Base-by-base conservation (phyloP, 2,329 filamentous ascomycete species). In the Fusarium decemcellulare region DNA sequence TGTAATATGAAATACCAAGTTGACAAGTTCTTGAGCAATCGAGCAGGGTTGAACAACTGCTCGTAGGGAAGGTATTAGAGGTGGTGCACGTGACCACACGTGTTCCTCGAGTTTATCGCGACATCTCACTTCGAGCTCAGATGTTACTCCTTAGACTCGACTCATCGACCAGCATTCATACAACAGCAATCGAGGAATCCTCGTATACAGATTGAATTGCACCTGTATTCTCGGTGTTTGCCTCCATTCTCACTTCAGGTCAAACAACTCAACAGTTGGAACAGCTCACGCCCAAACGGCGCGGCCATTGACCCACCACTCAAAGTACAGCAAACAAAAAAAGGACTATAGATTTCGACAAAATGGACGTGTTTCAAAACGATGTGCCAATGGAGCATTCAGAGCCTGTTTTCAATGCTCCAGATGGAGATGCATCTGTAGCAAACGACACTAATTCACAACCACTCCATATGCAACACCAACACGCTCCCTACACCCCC, bases 401-500 rank as follows among this genome's bases (percentile, higher is more conserved):
- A 9, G 50, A 37, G 6, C 10, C 16, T 50, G 43, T 37, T 39
- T 12, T 7, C 4, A 18, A 23, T 15, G 27, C 43, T 42, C n/a
- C 18, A 9, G 50, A 37, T 23, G 14, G 23, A 14, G 29, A 55
- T 14, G 39, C 15, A 18, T 29, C 59, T 52, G 30, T 27, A 42
- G 48, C 18, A 54, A 56, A 16, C 9, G 37, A 11, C 9, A 10
- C 23, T 11, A 23, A 23, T 23, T 23, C 23, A 23, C 3, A 23
- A 23, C 23, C 23, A 5, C 23, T 23, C 5, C 23, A 4, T 23
- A 23, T 23, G 23, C 15, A 53, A 44, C 47, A 11, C 16, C 43
- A 32, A 54, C 15, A 16, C 48, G n/a, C 47, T n/a, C 46, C 75
- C 18, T 80, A 80, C 58, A 63, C 67, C 6, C 72, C 71, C 8